Evolutionary conservation across 1,139 yeast species (phyloP).

Genomic region (Geotrichum cucujoidarum): DNA sequence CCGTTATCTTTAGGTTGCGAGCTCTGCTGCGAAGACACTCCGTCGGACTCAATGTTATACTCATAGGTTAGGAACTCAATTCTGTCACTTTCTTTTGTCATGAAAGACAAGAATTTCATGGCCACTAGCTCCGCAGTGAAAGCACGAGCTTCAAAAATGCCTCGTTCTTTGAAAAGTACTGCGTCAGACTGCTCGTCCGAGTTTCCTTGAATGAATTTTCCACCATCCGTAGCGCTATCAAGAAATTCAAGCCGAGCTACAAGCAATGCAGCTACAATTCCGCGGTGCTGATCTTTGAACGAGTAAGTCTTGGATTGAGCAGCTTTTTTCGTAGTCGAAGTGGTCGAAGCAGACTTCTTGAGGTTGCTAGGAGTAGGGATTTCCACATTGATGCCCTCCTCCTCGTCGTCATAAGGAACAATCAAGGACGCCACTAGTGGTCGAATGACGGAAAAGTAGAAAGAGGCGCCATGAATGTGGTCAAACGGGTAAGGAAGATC

Average conservation of each 20-base stretch:
- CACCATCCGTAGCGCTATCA: conserved; percentile 24
- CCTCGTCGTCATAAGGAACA: conserved; percentile 12
- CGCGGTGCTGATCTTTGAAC: conserved; percentile 29
- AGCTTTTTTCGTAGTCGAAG: background rate
- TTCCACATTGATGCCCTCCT: background rate
- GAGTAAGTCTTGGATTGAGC: conserved; percentile 1
- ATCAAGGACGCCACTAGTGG: conserved; percentile 17
- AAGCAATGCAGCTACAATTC: conserved; percentile 33
- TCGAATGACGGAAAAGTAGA: conserved; percentile 15
- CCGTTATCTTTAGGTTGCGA: background rate
- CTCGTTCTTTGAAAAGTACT: conserved; percentile 24
- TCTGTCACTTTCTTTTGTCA: conserved; percentile 27
- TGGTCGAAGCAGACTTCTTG: conserved; percentile 1
- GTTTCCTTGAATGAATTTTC: background rate
- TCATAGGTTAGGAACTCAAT: conserved; percentile 32
- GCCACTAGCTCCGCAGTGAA: conserved; percentile 33
- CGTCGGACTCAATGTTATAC: conserved; percentile 10
- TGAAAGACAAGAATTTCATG: conserved; percentile 27
- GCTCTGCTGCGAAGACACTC: background rate
- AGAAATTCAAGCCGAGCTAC: conserved; percentile 33
- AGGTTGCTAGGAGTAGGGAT: background rate
- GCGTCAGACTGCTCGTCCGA: conserved; percentile 21
- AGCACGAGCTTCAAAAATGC: conserved; percentile 31
- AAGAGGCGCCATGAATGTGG: conserved; percentile 12
- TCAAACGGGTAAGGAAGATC: conserved; percentile 16